Evolutionary conservation across 768 basidiomycete species (phyloP).

Genomic region (Hysterangium stoloniferum): DNA sequence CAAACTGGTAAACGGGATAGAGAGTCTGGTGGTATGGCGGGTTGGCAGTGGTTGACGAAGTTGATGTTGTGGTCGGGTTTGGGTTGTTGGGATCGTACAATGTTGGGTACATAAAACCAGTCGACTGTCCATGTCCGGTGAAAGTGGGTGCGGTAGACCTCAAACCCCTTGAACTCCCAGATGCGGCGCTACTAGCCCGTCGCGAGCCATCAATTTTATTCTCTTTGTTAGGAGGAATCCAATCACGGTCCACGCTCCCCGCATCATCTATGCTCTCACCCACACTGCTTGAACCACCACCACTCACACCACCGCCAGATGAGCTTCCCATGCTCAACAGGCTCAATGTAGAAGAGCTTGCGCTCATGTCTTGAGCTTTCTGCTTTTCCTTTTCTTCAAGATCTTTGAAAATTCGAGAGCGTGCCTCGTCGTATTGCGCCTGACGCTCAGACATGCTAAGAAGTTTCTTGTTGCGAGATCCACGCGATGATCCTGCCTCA

Average conservation of each 20-base stretch:
- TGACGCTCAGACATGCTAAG: slow-evolving; percentile 82
- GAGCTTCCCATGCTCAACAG: slow-evolving; percentile 56
- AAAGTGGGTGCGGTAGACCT: slow-evolving; percentile 72
- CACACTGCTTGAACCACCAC: slow-evolving; percentile 41
- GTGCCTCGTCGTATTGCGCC: slow-evolving; percentile 83
- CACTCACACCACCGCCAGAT: slow-evolving; percentile 43
- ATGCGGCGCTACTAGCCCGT: slow-evolving; percentile 34
- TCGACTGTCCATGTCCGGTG: slow-evolving; percentile 23
- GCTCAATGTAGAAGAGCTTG: slow-evolving; percentile 69
- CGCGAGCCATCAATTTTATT: slow-evolving; percentile 50
- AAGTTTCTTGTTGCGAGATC: slow-evolving; percentile 52
- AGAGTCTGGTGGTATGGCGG: slow-evolving; percentile 17
- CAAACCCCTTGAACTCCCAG: slow-evolving; percentile 61
- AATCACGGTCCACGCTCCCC: slow-evolving; percentile 72
- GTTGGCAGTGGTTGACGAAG: slow-evolving; percentile 15
- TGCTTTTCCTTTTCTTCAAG: slow-evolving; percentile 56
- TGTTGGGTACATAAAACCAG: slow-evolving; percentile 40
- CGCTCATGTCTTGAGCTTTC: slow-evolving; percentile 65
- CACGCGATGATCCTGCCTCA: slow-evolving; percentile 58
- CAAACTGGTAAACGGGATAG: slow-evolving; percentile 23
- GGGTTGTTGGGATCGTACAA: slow-evolving; percentile 63
- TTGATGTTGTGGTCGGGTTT: slow-evolving; percentile 21
- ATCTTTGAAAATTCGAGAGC: slow-evolving; percentile 79
- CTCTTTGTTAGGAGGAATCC: slow-evolving; percentile 51
- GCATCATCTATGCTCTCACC: slow-evolving; percentile 59